Evolutionary conservation across 306 rosid species (phyloP), one percentile per base, ranked within the genome.

Genomic region (Astragalus glycyphyllos): DNA sequence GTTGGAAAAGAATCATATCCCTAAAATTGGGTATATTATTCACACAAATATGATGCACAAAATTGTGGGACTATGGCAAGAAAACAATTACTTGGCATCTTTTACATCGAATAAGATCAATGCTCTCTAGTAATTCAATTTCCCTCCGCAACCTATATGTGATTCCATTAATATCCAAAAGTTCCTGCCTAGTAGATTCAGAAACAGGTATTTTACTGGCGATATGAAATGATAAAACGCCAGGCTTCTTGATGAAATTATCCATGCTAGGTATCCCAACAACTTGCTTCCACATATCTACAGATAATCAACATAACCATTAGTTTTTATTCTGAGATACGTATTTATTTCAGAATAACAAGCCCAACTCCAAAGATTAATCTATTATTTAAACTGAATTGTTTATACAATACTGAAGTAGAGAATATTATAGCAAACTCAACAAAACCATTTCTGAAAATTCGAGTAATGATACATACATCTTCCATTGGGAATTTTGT

Each of bases 191-290:
- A 65, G 92, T 89, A 76, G 92, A 87, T 80, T 87, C 96, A 54
- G 99, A 95, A 45, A 95, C 96, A 6, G 97, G 97, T 84, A 95
- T 80, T 88, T 95, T 95, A 81, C 97, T 89, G 54, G 97, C 99
- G 4, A 95, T 91, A 53, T 82, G 79, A 84, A 91, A 95, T 35
- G 97, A 89, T 77, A 95, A 85, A 67, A 82, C 76, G 73, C 71
- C 96, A 42, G 99, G 99, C 81, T 82, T 95, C 85, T 89, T 79
- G 72, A 91, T 58, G 58, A 91, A 85, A 75, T 76, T 78, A 79
- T 95, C 97, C 96, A 89, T 82, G 80, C 78, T 87, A 32, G 96
- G 96, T 46, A 77, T 65, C 64, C 96, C 97, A 44, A 95, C 80
- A 58, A 95, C 83, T 68, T 80, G 87, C 80, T 86, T 91, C 99